Conservation (phyloP, 2,329 filamentous ascomycete genomes). For the Rhinocladiella mackenziei region DNA sequence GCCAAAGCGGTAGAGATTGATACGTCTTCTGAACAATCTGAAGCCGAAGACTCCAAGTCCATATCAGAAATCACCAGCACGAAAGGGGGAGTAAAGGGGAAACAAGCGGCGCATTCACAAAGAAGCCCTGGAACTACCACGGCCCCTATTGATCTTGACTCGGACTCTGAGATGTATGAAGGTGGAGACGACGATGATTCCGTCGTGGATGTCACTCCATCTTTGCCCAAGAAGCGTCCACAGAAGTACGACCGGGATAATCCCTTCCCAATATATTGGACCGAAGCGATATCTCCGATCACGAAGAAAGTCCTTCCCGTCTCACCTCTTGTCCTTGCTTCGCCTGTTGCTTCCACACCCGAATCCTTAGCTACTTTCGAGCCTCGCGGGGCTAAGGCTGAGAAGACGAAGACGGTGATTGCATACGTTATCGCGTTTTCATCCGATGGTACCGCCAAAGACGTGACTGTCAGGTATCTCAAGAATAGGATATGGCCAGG, state of each 20-base stretch:
- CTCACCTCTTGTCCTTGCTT: constrained; percentile 66
- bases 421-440: constrained; percentile 84
- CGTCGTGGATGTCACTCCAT: constrained; percentile 52
- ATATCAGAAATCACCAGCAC: constrained; percentile 20
- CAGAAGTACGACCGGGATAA: constrained; percentile 68
- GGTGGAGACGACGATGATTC: constrained; percentile 54
- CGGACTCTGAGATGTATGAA: constrained; percentile 34
- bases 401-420: constrained; percentile 82
- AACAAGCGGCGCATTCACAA: constrained; percentile 27
- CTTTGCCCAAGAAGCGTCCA: constrained; percentile 41
- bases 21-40: constrained; percentile 18
- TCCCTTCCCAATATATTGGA: constrained; percentile 86
- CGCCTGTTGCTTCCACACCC: constrained; percentile 64
- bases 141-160: constrained; percentile 45
- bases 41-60: constrained; percentile 14
- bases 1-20: constrained; percentile 8
- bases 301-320: constrained; percentile 76
- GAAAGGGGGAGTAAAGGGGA: constrained; percentile 20
- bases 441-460: constrained; percentile 82
- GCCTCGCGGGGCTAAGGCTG: constrained; percentile 75
- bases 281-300: constrained; percentile 77
- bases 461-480: constrained; percentile 88
- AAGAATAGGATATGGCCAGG: constrained; percentile 78
- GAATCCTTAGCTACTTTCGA: constrained; percentile 73
- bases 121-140: constrained; percentile 32